Conservation (phyloP, 441 rosid genomes). For the Aquilaria agallochum region DNA sequence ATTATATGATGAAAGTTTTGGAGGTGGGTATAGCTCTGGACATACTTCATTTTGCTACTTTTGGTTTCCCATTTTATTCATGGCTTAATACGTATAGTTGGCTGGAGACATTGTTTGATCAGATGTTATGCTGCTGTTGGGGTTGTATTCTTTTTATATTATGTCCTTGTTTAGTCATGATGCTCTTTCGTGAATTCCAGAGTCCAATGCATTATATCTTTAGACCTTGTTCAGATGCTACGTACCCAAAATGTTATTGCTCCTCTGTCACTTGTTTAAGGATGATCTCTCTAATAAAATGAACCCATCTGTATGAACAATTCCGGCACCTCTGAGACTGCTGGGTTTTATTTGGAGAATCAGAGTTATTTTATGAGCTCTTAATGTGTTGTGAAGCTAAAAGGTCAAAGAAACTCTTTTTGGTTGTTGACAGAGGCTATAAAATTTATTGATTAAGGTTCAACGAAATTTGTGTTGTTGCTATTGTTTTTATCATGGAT, state of each 20-base stretch:
- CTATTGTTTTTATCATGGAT: constrained; percentile 14
- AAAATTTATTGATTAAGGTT: constrained; percentile 4
- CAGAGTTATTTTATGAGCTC: too few relatives aligned
- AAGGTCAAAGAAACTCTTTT: neutral
- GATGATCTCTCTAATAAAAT: too few relatives aligned
- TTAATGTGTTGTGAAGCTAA: neutral
- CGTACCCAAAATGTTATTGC: too few relatives aligned
- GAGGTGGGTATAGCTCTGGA: constrained; percentile 56
- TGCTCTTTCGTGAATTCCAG: neutral
- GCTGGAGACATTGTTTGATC: too few relatives aligned
- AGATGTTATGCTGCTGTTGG: too few relatives aligned
- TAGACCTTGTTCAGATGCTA: too few relatives aligned
- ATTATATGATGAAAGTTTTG: constrained; percentile 85
- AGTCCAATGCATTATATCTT: too few relatives aligned
- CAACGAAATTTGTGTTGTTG: neutral
- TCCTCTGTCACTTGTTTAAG: too few relatives aligned
- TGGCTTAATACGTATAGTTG: too few relatives aligned
- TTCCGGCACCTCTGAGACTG: too few relatives aligned
- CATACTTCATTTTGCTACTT: neutral
- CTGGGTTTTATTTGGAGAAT: too few relatives aligned
- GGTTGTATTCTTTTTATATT: neutral
- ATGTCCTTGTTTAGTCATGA: neutral
- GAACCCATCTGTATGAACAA: too few relatives aligned
- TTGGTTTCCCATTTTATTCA: neutral
- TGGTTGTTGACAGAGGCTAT: neutral